Percentiles rank a stretch among this genome's conserved stretches.
phyloP scores from a whole-genome alignment of 441 rosid genomes.

The Populus hybrid region DNA sequence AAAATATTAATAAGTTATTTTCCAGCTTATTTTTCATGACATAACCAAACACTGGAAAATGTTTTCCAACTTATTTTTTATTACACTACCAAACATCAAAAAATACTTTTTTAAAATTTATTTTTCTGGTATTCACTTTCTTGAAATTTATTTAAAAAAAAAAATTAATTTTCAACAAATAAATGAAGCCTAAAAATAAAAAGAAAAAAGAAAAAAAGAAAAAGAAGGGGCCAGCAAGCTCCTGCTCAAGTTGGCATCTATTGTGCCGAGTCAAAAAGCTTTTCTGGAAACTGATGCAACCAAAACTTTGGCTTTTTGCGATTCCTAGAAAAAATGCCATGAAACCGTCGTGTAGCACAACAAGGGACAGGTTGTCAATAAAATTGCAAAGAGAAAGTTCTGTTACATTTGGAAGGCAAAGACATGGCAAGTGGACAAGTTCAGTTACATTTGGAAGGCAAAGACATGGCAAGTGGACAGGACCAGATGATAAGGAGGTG shows the following conservation, averaged over 20 bases:
- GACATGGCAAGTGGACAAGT: neutral
- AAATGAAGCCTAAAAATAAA: no score
- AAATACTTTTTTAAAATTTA: no score
- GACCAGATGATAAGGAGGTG: neutral
- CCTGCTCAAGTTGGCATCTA: neutral
- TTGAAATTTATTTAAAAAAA: no score
- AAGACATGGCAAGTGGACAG: neutral
- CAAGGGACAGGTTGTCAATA: neutral
- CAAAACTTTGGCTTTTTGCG: neutral
- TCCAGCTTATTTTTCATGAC: no score
- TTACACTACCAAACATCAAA: no score
- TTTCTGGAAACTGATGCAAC: neutral
- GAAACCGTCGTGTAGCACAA: neutral
- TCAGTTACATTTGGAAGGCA: neutral
- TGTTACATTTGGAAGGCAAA: neutral
- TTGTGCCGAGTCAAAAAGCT: neutral
- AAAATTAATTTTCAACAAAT: no score
- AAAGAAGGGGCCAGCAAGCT: neutral
- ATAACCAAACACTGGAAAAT: no score
- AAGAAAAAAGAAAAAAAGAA: no score
- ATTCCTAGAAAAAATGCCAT: neutral
- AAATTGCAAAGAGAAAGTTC: neutral
- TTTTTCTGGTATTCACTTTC: no score
- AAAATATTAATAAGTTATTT: no score
- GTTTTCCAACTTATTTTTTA: no score